These are phyloP conservation scores for Fusarium poae DNA, from an alignment of 2,329 filamentous ascomycete species.

Conservation along the genomic window DNA sequence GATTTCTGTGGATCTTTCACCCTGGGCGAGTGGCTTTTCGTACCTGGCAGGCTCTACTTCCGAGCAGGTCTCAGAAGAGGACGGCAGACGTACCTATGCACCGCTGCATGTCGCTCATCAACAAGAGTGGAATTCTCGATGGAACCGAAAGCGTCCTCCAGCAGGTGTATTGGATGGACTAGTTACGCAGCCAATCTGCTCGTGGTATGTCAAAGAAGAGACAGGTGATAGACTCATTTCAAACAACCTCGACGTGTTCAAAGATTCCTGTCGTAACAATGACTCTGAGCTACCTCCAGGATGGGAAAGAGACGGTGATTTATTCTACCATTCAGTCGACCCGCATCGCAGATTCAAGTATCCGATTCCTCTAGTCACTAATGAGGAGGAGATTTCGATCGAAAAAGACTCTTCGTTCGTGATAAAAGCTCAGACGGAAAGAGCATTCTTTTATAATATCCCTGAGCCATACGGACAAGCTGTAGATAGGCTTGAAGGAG, in stretches of 20 bases:
- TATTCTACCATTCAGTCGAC: not conserved
- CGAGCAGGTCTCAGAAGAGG: accelerated
- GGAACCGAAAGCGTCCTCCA: not conserved
- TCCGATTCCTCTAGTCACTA: not conserved
- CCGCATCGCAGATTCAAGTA: not conserved
- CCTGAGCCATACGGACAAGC: not conserved
- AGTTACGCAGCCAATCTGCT: not conserved
- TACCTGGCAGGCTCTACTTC: not conserved
- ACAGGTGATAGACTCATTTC: not conserved
- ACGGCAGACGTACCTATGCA: not conserved
- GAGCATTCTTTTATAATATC: not conserved
- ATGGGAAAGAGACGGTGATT: not conserved
- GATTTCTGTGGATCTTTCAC: not conserved
- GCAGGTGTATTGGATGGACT: not conserved
- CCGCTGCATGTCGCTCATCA: not conserved
- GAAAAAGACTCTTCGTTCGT: not conserved
- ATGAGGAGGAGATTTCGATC: accelerated
- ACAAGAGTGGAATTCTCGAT: not conserved
- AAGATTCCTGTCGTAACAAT: not conserved
- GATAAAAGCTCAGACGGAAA: not conserved
- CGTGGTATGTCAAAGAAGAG: not conserved
- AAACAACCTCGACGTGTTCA: not conserved
- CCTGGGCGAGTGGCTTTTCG: not conserved
- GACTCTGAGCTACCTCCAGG: not conserved
- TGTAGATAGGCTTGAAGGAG: not conserved